These are phyloP conservation scores for Penicillium capsulatum DNA, from an alignment of 2,329 filamentous ascomycete species.

Conservation along the genomic window DNA sequence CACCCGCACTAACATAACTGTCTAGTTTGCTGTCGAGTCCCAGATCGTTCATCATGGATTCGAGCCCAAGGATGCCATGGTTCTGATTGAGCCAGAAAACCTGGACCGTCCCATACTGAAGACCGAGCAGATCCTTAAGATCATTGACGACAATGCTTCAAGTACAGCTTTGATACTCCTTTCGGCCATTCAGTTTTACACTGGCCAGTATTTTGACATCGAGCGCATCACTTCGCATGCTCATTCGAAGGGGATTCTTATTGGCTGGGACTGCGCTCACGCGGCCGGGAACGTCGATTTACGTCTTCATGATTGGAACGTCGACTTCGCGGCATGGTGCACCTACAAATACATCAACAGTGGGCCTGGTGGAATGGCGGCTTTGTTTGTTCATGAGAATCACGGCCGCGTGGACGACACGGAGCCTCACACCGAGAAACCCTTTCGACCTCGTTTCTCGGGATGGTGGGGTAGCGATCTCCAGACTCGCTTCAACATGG, in stretches of 20 bases:
- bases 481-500: conserved; percentile 73
- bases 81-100: conserved; percentile 65
- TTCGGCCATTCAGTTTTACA: conserved; percentile 88
- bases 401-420: conserved; percentile 52
- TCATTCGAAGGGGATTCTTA: conserved; percentile 63
- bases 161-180: conserved; percentile 73
- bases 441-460: conserved; percentile 63
- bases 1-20: conserved; percentile 8
- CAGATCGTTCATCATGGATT: conserved; percentile 70
- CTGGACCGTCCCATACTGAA: conserved; percentile 55
- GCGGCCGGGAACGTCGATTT: conserved; percentile 80
- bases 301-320: conserved; percentile 77
- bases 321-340: conserved; percentile 91
- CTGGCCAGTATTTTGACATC: conserved; percentile 83
- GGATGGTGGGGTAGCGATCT: conserved; percentile 90
- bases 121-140: conserved; percentile 65
- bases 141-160: conserved; percentile 70
- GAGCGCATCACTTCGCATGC: conserved; percentile 72
- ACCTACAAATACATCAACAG: conserved; percentile 93
- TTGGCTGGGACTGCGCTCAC: conserved; percentile 88
- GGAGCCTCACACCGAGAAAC: conserved; percentile 35
- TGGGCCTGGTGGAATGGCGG: conserved; percentile 76
- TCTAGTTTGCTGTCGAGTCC: conserved; percentile 74
- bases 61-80: conserved; percentile 63
- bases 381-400: conserved; percentile 72